Evolutionary conservation across 148 eudicot species (phyloP).

Genomic region (Mesembryanthemum crystallinum): DNA sequence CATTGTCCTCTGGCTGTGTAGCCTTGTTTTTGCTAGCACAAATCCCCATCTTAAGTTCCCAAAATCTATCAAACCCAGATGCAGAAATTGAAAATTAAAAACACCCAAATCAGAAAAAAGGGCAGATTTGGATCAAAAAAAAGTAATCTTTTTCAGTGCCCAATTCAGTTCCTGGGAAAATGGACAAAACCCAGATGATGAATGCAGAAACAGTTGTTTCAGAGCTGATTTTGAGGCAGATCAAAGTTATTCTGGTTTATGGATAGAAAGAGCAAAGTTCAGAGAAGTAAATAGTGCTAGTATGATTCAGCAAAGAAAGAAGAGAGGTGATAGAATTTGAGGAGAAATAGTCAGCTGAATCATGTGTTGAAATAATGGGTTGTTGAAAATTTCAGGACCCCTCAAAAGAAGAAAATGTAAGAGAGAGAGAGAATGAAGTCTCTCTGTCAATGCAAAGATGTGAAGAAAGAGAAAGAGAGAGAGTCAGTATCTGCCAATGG

Average conservation of each 20-base stretch:
- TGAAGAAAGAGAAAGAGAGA: background rate
- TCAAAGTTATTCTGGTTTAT: background rate
- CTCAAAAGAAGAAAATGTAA: background rate
- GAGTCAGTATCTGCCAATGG: background rate
- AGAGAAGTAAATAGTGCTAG: background rate
- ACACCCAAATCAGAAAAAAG: background rate
- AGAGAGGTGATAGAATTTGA: background rate
- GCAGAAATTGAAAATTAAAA: background rate
- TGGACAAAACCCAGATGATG: conserved; percentile 18
- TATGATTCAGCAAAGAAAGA: background rate
- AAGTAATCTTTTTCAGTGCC: background rate
- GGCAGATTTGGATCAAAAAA: conserved; percentile 16
- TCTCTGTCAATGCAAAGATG: background rate
- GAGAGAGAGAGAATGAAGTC: background rate
- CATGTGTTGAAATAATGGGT: conserved; percentile 24
- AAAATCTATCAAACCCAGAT: conserved; percentile 4
- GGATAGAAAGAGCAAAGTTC: background rate
- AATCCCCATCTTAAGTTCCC: conserved; percentile 46
- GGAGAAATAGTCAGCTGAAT: conserved; percentile 25
- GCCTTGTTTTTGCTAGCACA: conserved; percentile 51
- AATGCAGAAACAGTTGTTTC: background rate
- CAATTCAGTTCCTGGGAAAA: background rate
- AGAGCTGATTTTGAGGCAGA: background rate
- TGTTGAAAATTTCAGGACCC: conserved; percentile 13
- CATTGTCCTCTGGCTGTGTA: conserved; percentile 24